Base-by-base conservation (phyloP, 371 early-diverging fungal species). In the Batrachochytrium dendrobatidis region DNA sequence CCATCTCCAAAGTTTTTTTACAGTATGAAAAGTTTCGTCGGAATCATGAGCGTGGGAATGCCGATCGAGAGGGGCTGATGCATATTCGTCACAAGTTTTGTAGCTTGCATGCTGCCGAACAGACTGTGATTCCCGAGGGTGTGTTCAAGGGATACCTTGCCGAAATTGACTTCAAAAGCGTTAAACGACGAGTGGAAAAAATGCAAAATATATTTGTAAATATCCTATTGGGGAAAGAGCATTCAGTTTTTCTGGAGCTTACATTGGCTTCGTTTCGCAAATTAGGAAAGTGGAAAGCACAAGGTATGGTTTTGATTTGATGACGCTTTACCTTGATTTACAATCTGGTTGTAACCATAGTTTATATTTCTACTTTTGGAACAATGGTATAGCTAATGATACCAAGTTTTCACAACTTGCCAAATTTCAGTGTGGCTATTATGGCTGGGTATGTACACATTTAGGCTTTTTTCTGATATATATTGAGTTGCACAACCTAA, bases 351-450 rank as follows among this genome's bases (percentile, higher is more conserved):
- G 48, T 24, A 28, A 8, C 4, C 7, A 22, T 5, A 24, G 48
- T 18, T 28, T 46, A 15, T 39, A 20, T 20, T 20, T 20, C 15
- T 71, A 56, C 66, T 63, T 5, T 56, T 80, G 18, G 63, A 78
- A 56, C 63, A 0, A 69, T 74, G 24, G 69, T 80, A 30, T 72
- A 79, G 29, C 48, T 56, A 1, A 64, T 70, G 26, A 46, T 74
- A 67, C 76, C 73, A 73, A 53, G 39, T 55, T 33, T 17, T 29
- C 33, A 18, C 25, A 26, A 28, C 25, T 26, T 24, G 22, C 34
- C 17, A 30, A 56, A 30, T 44, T 48, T 3, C 24, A 84, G 80
- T 82, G 83, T 20, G 85, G 85, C 4, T 84, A 84, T 54, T 84
- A 84, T 69, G 85, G 85, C 12, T 65, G 77, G 20, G 75, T 76